Conservation (phyloP, 305 asterid genomes). For the Caryopteris hybrid region DNA sequence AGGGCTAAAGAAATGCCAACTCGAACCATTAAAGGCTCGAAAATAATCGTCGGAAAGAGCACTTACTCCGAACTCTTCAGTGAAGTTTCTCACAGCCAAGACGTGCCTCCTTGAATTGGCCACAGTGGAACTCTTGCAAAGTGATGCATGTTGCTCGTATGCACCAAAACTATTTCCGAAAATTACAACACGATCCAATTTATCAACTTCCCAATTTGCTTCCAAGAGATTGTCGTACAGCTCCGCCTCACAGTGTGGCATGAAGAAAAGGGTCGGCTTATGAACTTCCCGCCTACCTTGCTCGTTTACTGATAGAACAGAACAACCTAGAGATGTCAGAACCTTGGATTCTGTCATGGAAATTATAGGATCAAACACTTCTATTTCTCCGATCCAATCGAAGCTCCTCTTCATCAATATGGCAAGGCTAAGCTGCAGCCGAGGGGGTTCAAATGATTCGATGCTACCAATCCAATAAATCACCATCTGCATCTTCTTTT, state of each 20-base stretch:
- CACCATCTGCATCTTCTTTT: slow-evolving; percentile 62
- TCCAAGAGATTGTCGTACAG: slow-evolving; percentile 67
- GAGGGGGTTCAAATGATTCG: slow-evolving; percentile 58
- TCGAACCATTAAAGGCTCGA: slow-evolving; percentile 55
- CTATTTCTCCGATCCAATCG: slow-evolving; percentile 70
- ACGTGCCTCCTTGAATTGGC: slow-evolving; percentile 47
- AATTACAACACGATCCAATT: slow-evolving; percentile 33
- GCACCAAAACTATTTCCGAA: slow-evolving; percentile 75
- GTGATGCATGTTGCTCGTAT: slow-evolving; percentile 42
- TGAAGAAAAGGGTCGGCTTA: slow-evolving; percentile 70
- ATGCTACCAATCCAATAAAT: slow-evolving; percentile 85
- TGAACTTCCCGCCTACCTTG: slow-evolving; percentile 57
- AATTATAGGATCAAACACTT: slow-evolving; percentile 81
- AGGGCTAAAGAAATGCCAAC: slow-evolving; percentile 73
- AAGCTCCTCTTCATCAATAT: slow-evolving; percentile 64
- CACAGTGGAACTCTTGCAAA: slow-evolving; percentile 22
- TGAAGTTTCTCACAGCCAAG: slow-evolving; percentile 41
- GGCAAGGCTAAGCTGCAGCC: slow-evolving; percentile 74
- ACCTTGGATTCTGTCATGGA: slow-evolving; percentile 63
- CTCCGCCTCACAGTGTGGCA: slow-evolving; percentile 87
- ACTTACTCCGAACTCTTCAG: slow-evolving; percentile 37
- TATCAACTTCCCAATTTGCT: slow-evolving; percentile 55
- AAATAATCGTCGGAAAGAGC: slow-evolving; percentile 38
- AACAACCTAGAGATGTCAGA: slow-evolving; percentile 61
- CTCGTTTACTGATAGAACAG: slow-evolving; percentile 70